Base-by-base conservation (phyloP, 2,329 filamentous ascomycete genomes). In the Penicillium hesseltinei region DNA sequence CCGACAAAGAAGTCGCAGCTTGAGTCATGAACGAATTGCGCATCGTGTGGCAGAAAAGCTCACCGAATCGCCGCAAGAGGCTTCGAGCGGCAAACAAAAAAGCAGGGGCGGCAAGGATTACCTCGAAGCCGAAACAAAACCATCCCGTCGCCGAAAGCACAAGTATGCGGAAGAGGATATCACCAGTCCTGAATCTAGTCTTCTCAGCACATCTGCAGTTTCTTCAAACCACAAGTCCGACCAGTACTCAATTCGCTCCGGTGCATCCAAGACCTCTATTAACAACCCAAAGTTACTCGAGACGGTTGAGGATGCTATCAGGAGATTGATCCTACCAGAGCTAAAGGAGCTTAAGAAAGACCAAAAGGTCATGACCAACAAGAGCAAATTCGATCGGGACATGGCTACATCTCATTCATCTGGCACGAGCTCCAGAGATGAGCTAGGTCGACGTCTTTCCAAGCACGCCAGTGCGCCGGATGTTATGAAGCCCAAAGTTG, bases 261-360 rank as follows among this genome's bases (percentile, higher is more conserved):
- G 81, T 36, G 80, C 79, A 35, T 84, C 82, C 19, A 83, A 82
- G 58, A 90, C 91, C 3, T 93, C 90, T 0, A 90, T 95, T 72
- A 96, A 95, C 76, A 96, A 97, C 68, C 92, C 92, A 0, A 94
- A 91, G 70, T 78, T 97, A 2, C 82, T 97, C 2, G 90, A 94
- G 68, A 94, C 92, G 0, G 92, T 97, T 3, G 92, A 97, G 76
- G 92, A 96, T 75, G 92, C 92, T 15, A 96, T 97, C 69, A 88
- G 91, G 61, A 85, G 92, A 48, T 81, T 96, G 49, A 96, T 97
- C 52, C 78, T 99, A 3, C 94, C 94, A 0, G 93, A 99, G 74
- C 81, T 99, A 44, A 93, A 91, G 66, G 91, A 92, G 10, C 80
- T 99, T 54, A 97, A 96, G 74, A 87, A 92, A 67, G 92, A 96